Conservation (phyloP, 257 asterid species). For the Nicotiana benthamiana region DNA sequence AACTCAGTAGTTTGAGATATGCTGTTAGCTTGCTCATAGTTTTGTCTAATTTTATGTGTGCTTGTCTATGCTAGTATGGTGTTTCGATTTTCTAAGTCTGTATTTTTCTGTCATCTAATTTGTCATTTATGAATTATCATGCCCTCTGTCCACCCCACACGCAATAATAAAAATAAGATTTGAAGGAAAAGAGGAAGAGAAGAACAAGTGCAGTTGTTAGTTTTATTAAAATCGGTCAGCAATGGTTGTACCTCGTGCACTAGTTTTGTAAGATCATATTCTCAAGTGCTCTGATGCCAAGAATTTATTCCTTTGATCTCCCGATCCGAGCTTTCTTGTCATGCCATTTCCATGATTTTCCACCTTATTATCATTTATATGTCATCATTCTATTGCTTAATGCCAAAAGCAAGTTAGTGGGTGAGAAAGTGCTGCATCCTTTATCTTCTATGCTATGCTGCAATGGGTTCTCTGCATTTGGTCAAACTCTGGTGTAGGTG, state of each 20-base stretch:
- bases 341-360: background rate
- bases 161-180: background rate
- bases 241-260: background rate
- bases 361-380: background rate
- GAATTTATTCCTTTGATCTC: background rate
- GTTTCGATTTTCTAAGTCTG: background rate
- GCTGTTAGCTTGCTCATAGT: background rate
- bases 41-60: background rate
- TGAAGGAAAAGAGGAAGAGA: background rate
- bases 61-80: background rate
- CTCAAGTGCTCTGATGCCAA: background rate
- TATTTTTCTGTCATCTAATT: background rate
- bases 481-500: background rate
- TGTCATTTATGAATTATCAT: background rate
- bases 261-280: background rate
- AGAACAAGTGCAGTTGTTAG: background rate
- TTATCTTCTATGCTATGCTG: background rate
- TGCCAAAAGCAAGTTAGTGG: background rate
- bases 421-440: background rate
- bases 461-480: background rate
- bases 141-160: background rate
- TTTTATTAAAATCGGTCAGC: background rate
- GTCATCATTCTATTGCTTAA: background rate
- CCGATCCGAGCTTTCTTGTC: background rate
- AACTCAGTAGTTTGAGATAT: background rate